Conservation (phyloP, 768 basidiomycete species). For the Lyophyllum shimeji region DNA sequence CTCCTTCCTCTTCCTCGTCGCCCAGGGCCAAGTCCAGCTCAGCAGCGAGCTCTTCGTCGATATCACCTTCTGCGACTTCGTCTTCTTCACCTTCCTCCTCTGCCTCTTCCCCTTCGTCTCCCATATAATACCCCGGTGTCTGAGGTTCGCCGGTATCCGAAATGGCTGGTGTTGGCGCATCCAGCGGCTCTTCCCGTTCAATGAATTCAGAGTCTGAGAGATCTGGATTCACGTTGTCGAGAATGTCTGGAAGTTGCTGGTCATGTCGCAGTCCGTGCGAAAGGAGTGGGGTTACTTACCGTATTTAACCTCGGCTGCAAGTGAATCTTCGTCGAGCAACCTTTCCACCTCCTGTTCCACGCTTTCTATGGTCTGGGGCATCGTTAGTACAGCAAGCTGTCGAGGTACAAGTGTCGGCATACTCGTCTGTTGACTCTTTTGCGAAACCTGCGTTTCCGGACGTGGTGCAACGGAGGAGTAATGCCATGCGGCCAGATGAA, state of each 20-base stretch:
- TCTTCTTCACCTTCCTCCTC: slow-evolving; percentile 61
- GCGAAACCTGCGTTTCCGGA: slow-evolving; percentile 88
- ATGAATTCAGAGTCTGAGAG: slow-evolving; percentile 87
- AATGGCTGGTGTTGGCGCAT: slow-evolving; percentile 70
- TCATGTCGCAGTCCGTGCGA: background rate
- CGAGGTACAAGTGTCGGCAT: slow-evolving; percentile 21
- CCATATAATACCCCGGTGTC: slow-evolving; percentile 57
- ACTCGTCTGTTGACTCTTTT: slow-evolving; percentile 85
- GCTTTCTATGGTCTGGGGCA: slow-evolving; percentile 81
- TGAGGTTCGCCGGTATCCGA: slow-evolving; percentile 66
- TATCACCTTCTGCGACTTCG: slow-evolving; percentile 74
- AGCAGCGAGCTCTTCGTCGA: slow-evolving; percentile 86
- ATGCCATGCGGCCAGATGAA: slow-evolving; percentile 98
- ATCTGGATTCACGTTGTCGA: slow-evolving; percentile 91
- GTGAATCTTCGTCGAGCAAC: slow-evolving; percentile 74
- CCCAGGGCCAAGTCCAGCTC: slow-evolving; percentile 86
- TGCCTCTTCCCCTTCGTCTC: slow-evolving; percentile 55
- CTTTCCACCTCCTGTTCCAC: slow-evolving; percentile 93
- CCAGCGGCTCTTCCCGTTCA: slow-evolving; percentile 63
- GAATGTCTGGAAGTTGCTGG: slow-evolving; percentile 51
- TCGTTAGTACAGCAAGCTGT: background rate
- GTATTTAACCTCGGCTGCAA: slow-evolving; percentile 75
- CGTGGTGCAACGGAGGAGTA: slow-evolving; percentile 89
- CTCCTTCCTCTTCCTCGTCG: slow-evolving; percentile 58
- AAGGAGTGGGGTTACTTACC: slow-evolving; percentile 40